Evolutionary conservation across 139 green algal species (phyloP), one percentile per base, ranked within the genome.

Genomic region (Micractinium conductrix): DNA sequence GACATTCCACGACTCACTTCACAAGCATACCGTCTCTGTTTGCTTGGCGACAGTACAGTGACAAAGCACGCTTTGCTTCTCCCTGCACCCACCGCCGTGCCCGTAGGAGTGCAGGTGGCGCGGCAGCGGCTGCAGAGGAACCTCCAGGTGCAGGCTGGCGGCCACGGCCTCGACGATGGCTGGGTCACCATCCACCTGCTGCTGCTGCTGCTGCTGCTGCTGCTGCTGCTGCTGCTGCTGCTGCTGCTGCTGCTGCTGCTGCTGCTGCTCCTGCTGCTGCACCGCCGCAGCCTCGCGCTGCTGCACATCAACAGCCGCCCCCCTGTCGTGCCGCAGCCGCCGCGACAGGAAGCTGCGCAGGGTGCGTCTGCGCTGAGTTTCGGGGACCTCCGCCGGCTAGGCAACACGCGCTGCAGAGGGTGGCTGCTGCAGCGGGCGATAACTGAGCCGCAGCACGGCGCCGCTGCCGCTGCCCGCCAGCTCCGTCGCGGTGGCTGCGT

Each of bases 31-130:
- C 19, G 30, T 7, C 30, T 19, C 30, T 70, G 8, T 38, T n/a
- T 5, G 37, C 35, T 48, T 35, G 16, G 5, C 37, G 37, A 7
- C 70, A 76, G 28, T 30, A 69, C 28, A 30, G 48, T 58, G 48
- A 22, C 48, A 58, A 58, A 10, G 14, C 48, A 58, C 48, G 12
- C 48, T 22, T 14, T 14, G 14, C 48, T 14, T 14, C 14, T 10
- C 12, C 48, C 10, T 22, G 69, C 69, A 53, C 74, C 37, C 48
- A 81, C 75, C 75, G 35, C 75, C 75, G 24, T 81, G 75, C 1
- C 75, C 75, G 9, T 81, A 81, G 12, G 75, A 22, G 24, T 81
- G 75, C 53, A 81, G 53, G 55, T 81, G 75, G 4, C 40, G 75
- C 9, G 75, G 75, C 53, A 81, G 75, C 26, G 53, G 53, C 8